Base-by-base conservation (phyloP, 164 flowering plant genomes). In the Aristolochia contorta region DNA sequence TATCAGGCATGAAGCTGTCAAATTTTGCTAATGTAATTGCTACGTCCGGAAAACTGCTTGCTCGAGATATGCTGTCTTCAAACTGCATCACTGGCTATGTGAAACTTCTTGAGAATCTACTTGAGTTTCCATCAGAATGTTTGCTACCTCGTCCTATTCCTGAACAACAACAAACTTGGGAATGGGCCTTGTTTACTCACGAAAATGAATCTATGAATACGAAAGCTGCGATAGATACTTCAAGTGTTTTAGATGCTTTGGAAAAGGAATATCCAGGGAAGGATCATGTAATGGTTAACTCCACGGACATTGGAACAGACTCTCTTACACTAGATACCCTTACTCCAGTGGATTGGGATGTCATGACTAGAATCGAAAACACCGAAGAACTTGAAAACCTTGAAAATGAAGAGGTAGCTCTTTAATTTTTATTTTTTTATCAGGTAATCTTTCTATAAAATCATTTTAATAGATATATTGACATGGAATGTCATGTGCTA, bases 121-220 rank as follows among this genome's bases (percentile, higher is more conserved):
- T 91, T 50, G 73, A 74, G 68, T 87, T 94, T 57, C 93, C 99
- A 46, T 91, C 99, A 68, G 91, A 87, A 84, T 75, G 72, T 33
- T 58, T 68, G 60, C 78, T 88, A 54, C 97, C 99, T 12, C 65
- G 64, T 53, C 72, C 78, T 48, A 27, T 68, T 66, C 75, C 89
- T 66, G 74, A 75, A 63, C 78, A 82, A 57, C 74, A 67, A 55
- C 66, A 22, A 21, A 54, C 68, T 33, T 94, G 99, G 99, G 90
- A 86, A 22, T 94, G 99, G 99, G 68, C 68, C 70, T 61, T 72
- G 60, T 80, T 88, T 58, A 18, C 60, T 52, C 71, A 69, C 21
- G 87, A 80, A 72, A 71, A 72, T n/a, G 82, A 72, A 18, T 63
- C 57, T 63, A 19, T 59, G 37, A 66, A 71, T 59, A 60, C 50